A percentile compares a stretch with the other conserved stretches of the same genome.
Evolutionary conservation across 1,284 basidiomycete species (phyloP).

Genomic region (Ustilago xerochloae): DNA sequence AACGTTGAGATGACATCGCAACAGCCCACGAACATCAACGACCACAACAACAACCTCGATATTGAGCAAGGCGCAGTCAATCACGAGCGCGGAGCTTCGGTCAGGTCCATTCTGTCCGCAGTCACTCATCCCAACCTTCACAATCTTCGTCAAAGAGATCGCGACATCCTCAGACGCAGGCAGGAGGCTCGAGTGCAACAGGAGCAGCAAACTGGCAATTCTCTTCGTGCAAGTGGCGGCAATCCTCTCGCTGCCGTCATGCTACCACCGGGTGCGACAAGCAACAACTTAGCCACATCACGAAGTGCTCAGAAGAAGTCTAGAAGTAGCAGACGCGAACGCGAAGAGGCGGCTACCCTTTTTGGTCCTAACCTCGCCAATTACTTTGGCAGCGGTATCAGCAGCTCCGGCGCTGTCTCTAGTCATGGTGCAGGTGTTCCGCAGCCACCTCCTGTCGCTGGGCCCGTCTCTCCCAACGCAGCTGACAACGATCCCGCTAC

Average conservation of each 20-base stretch:
- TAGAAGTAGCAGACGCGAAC: constrained; percentile 44
- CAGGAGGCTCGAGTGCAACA: constrained; percentile 22
- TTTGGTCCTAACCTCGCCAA: constrained; percentile 61
- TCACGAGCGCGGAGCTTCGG: constrained; percentile 41
- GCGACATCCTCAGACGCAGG: constrained; percentile 38
- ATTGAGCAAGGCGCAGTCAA: constrained; percentile 21
- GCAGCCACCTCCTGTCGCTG: constrained; percentile 17
- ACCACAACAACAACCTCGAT: constrained; percentile 13
- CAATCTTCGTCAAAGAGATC: constrained; percentile 45
- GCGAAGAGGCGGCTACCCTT: constrained; percentile 57
- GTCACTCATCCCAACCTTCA: constrained; percentile 37
- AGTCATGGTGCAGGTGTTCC: constrained; percentile 24
- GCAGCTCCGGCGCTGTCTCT: constrained; percentile 50
- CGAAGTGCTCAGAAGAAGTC: constrained; percentile 23
- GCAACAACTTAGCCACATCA: constrained; percentile 3
- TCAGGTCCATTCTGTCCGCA: constrained; percentile 46
- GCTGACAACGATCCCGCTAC: constrained; percentile 3
- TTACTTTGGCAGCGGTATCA: constrained; percentile 59
- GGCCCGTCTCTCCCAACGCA: constrained; percentile 15
- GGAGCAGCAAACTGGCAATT: not conserved
- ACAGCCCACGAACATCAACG: not conserved
- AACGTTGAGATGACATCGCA: constrained; percentile 29
- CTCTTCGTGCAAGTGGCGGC: constrained; percentile 5
- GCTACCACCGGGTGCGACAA: constrained; percentile 3
- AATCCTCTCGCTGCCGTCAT: constrained; percentile 19